phyloP scores from a whole-genome alignment of 164 flowering plant species.

The Warburgia ugandensis region DNA sequence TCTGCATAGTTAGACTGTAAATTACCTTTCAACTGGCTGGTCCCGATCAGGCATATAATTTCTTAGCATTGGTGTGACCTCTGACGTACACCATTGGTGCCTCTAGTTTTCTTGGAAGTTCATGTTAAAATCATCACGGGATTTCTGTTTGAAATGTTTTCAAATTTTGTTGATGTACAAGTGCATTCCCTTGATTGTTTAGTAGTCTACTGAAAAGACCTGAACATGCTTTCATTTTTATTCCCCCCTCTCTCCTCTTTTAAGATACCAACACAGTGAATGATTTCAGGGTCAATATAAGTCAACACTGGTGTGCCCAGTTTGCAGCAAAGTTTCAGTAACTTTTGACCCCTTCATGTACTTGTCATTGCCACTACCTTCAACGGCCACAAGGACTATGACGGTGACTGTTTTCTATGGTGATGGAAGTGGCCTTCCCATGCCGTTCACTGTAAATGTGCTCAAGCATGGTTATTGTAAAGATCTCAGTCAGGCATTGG shows the following conservation, averaged over 20 bases:
- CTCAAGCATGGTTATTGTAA: slow-evolving; percentile 56
- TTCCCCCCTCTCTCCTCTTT: background rate
- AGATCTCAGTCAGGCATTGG: slow-evolving; percentile 61
- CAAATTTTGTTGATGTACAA: background rate
- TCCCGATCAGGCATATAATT: too few species aligned
- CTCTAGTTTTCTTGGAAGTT: too few species aligned
- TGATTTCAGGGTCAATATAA: slow-evolving; percentile 82
- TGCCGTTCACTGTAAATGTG: slow-evolving; percentile 75
- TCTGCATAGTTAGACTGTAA: too few species aligned
- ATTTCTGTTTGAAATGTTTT: too few species aligned
- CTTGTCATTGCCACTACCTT: slow-evolving; percentile 80
- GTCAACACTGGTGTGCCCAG: slow-evolving; percentile 88
- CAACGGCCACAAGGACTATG: slow-evolving; percentile 62
- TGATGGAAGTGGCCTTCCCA: slow-evolving; percentile 80
- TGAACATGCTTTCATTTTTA: background rate
- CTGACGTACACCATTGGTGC: too few species aligned
- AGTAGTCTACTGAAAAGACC: too few species aligned
- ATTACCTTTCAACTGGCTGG: too few species aligned
- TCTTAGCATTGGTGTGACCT: too few species aligned
- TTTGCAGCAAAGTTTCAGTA: slow-evolving; percentile 77
- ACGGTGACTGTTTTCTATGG: slow-evolving; percentile 71
- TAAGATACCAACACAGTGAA: background rate
- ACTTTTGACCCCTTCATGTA: slow-evolving; percentile 97
- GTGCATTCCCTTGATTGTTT: too few species aligned
- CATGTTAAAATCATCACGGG: too few species aligned